Conservation (phyloP, 2,329 filamentous ascomycete species). For the Cordyceps militaris region DNA sequence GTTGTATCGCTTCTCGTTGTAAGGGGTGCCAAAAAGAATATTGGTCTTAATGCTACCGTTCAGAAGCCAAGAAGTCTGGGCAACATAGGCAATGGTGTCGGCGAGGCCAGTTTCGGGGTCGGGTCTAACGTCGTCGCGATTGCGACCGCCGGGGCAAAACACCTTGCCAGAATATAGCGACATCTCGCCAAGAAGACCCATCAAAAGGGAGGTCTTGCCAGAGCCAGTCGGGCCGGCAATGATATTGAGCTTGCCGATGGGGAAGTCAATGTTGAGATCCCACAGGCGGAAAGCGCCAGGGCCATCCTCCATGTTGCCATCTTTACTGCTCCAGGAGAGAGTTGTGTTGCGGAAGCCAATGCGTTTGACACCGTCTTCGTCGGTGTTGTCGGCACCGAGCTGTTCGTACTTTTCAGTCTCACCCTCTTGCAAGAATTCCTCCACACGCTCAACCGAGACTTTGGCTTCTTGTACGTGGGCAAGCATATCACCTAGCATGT, state of each 20-base stretch:
- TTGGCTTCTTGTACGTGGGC: constrained; percentile 96
- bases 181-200: constrained; percentile 97
- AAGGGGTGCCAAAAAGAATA: constrained; percentile 80
- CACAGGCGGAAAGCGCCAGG: constrained; percentile 76
- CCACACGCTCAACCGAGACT: constrained; percentile 92
- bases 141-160: constrained; percentile 76
- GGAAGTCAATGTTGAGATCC: constrained; percentile 75
- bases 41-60: constrained; percentile 96
- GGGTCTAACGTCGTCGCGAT: constrained; percentile 74
- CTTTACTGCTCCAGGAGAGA: constrained; percentile 78
- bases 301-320: constrained; percentile 53
- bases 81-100: constrained; percentile 92
- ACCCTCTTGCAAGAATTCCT: constrained; percentile 86
- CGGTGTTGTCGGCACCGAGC: constrained; percentile 61
- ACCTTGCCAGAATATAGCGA: constrained; percentile 73
- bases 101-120: constrained; percentile 81
- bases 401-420: constrained; percentile 95
- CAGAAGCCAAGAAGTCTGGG: constrained; percentile 93
- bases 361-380: constrained; percentile 60
- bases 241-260: constrained; percentile 80
- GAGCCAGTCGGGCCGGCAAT: constrained; percentile 90
- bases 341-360: constrained; percentile 83
- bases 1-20: constrained; percentile 74
- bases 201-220: constrained; percentile 90
- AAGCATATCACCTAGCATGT: constrained; percentile 97